Percentiles rank a stretch among this genome's conserved stretches.
Evolutionary conservation across 179 eudicot genomes (phyloP).

Genomic region (Spinacia oleracea): DNA sequence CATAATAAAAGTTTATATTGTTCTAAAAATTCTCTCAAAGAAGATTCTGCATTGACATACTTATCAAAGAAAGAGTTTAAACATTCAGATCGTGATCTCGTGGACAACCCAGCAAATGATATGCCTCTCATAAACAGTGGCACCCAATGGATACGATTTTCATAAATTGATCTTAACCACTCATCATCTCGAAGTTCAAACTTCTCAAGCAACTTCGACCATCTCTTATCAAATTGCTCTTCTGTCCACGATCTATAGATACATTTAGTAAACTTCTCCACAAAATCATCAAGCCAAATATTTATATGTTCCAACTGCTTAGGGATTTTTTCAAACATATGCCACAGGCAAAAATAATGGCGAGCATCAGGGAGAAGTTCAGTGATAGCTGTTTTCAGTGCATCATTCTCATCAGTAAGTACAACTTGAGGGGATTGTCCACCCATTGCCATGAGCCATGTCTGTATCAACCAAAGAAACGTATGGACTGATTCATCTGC

Average conservation of each 20-base stretch:
- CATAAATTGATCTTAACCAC: constrained; percentile 56
- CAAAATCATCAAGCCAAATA: constrained; percentile 48
- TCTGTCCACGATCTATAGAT: constrained; percentile 50
- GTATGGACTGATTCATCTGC: constrained; percentile 54
- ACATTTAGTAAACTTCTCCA: constrained; percentile 48
- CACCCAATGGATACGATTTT: constrained; percentile 54
- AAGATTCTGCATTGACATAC: constrained; percentile 44
- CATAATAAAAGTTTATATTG: constrained; percentile 44
- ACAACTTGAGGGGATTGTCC: constrained; percentile 55
- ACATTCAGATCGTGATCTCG: constrained; percentile 44
- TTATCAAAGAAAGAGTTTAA: constrained; percentile 48
- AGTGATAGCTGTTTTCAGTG: constrained; percentile 47
- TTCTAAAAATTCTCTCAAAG: constrained; percentile 52
- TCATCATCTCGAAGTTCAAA: constrained; percentile 47
- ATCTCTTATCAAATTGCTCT: constrained; percentile 53
- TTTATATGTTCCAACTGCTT: constrained; percentile 46
- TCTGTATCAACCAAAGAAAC: constrained; percentile 55
- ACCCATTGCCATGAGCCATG: constrained; percentile 65
- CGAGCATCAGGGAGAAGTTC: constrained; percentile 48
- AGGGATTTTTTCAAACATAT: constrained; percentile 52
- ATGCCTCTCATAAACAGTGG: constrained; percentile 46
- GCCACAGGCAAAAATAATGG: constrained; percentile 61
- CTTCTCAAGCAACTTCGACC: constrained; percentile 57
- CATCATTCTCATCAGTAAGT: constrained; percentile 50
- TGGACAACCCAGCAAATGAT: constrained; percentile 59